These are phyloP conservation scores for Cadophora malorum DNA, from an alignment of 2,329 filamentous ascomycete species.

Conservation along the genomic window DNA sequence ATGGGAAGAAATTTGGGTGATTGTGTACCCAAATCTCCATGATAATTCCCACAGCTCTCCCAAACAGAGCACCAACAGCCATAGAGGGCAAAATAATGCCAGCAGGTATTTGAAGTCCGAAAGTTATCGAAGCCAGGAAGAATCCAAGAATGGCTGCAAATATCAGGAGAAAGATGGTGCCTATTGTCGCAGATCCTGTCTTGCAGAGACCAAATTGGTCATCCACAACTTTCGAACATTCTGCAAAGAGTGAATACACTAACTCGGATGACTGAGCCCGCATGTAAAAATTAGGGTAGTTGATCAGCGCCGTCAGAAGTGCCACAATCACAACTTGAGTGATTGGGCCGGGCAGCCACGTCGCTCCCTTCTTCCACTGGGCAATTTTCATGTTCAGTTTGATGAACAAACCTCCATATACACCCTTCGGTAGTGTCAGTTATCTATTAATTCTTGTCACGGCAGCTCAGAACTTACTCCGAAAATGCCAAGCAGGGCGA, in stretches of 20 bases:
- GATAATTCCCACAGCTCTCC: slow-evolving; percentile 86
- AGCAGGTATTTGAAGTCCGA: slow-evolving; percentile 91
- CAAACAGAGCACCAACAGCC: slow-evolving; percentile 90
- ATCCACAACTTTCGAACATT: slow-evolving; percentile 82
- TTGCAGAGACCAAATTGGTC: slow-evolving; percentile 93
- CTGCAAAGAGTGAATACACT: slow-evolving; percentile 88
- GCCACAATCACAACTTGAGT: slow-evolving; percentile 82
- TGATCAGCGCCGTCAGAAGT: slow-evolving; percentile 83
- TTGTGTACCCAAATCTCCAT: slow-evolving; percentile 87
- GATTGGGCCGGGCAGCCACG: slow-evolving; percentile 75
- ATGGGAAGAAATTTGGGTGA: slow-evolving; percentile 78
- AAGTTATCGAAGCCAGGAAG: slow-evolving; percentile 84
- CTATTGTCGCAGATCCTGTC: slow-evolving; percentile 80
- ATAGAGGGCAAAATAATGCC: slow-evolving; percentile 96
- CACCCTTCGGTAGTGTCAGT: slow-evolving; percentile 58
- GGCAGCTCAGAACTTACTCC: slow-evolving; percentile 58
- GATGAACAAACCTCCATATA: slow-evolving; percentile 95
- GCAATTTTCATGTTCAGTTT: slow-evolving; percentile 90
- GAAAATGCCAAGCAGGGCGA: slow-evolving; percentile 82
- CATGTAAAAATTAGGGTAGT: slow-evolving; percentile 97
- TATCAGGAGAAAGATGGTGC: slow-evolving; percentile 82
- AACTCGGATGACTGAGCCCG: slow-evolving; percentile 90
- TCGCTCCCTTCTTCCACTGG: slow-evolving; percentile 72
- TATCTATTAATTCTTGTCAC: not conserved
- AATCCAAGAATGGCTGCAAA: slow-evolving; percentile 85